These are phyloP conservation scores for Globisporangium iwayamae DNA, from an alignment of 352 stramenopile species.

Conservation along the genomic window DNA sequence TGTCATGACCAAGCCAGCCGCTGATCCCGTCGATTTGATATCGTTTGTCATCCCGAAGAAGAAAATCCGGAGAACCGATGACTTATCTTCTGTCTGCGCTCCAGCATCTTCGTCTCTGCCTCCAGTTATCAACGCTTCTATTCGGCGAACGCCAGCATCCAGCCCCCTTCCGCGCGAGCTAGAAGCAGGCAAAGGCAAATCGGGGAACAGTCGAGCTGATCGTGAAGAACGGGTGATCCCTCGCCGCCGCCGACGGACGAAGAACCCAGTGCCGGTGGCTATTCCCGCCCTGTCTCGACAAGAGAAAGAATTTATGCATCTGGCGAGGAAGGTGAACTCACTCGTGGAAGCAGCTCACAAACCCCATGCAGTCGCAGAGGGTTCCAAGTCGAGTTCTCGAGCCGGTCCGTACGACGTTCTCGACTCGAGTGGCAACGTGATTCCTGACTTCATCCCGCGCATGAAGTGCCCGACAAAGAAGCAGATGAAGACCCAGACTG, in stretches of 20 bases:
- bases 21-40: conserved; percentile 19
- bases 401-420: conserved; percentile 18
- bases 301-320: conserved; percentile 46
- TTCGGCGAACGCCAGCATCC: conserved; percentile 11
- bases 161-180: conserved; percentile 6
- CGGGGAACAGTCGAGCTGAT: background rate
- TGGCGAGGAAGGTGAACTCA: conserved; percentile 56
- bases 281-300: conserved; percentile 20
- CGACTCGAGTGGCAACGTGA: conserved; percentile 6
- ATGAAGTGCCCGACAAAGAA: conserved; percentile 22
- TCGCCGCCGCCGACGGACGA: conserved; percentile 21
- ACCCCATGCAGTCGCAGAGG: background rate
- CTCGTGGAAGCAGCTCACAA: conserved; percentile 27
- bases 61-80: conserved; percentile 15
- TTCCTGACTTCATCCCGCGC: conserved; percentile 16
- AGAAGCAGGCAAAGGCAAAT: background rate
- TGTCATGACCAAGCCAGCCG: background rate
- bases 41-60: conserved; percentile 50
- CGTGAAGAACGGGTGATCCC: background rate
- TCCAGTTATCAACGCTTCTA: background rate
- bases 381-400: conserved; percentile 11
- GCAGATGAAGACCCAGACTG: conserved; percentile 19
- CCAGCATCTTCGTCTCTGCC: background rate
- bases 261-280: conserved; percentile 44
- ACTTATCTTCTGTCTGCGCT: background rate